Conservation (phyloP, 768 basidiomycete genomes). For the Imleria badia region DNA sequence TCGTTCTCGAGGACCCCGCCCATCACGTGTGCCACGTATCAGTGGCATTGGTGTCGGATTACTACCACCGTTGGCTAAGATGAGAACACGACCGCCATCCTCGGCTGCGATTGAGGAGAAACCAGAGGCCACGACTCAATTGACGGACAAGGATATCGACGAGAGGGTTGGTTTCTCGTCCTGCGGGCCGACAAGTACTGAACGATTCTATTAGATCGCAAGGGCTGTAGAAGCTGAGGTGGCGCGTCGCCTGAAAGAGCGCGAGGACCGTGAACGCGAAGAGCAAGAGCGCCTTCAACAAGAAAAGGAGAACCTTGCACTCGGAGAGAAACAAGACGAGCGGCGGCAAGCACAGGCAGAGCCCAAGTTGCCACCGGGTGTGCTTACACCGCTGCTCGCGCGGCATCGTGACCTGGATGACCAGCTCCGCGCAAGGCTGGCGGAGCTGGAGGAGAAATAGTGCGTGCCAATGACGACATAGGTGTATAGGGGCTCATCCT, state of each 20-base stretch:
- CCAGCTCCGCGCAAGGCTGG: slow-evolving; percentile 60
- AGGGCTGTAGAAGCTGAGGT: slow-evolving; percentile 75
- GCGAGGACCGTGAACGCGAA: slow-evolving; percentile 35
- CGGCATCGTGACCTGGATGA: slow-evolving; percentile 68
- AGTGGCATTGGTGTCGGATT: slow-evolving; percentile 30
- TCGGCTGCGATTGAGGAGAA: slow-evolving; percentile 12
- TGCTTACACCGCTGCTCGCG: slow-evolving; percentile 61
- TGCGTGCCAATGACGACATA: slow-evolving; percentile 37
- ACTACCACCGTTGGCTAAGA: slow-evolving; percentile 22
- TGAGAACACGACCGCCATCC: slow-evolving; percentile 20
- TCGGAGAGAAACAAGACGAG: slow-evolving; percentile 15
- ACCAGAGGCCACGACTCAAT: slow-evolving; percentile 18
- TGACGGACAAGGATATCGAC: slow-evolving; percentile 74
- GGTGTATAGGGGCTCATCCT: slow-evolving; percentile 14
- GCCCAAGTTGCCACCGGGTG: slow-evolving; percentile 31
- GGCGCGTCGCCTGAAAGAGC: slow-evolving; percentile 55
- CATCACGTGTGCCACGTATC: slow-evolving; percentile 32
- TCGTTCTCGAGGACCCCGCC: slow-evolving; percentile 28
- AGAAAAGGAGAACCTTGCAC: slow-evolving; percentile 28
- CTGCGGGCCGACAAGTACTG: not conserved
- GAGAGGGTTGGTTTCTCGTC: slow-evolving; percentile 48
- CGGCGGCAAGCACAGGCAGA: slow-evolving; percentile 7
- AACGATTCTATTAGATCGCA: slow-evolving; percentile 50
- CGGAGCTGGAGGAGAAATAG: slow-evolving; percentile 74
- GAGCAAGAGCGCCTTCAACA: slow-evolving; percentile 29